These are phyloP conservation scores for Primulina huaijiensis DNA, from an alignment of 257 asterid genomes.

Conservation along the genomic window DNA sequence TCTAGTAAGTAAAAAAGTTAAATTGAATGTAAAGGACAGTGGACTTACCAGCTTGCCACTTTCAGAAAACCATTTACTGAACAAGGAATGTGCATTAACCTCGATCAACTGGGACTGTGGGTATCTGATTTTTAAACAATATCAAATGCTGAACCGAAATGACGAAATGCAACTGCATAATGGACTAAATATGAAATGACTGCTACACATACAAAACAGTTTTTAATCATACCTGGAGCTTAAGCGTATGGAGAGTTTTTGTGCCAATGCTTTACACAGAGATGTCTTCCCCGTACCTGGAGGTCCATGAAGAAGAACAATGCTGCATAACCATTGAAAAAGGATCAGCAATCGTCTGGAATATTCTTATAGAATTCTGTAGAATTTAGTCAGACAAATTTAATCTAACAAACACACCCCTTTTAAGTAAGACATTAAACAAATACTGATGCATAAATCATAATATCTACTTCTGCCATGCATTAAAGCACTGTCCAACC, in stretches of 20 bases:
- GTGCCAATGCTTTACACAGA: constrained; percentile 96
- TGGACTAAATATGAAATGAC: not conserved
- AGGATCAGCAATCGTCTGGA: constrained; percentile 23
- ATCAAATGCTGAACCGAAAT: constrained; percentile 19
- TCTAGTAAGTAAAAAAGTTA: not conserved
- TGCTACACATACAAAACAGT: not conserved
- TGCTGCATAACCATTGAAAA: constrained; percentile 51
- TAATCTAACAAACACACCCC: too few species aligned
- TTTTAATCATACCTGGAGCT: constrained; percentile 56
- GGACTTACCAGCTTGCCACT: constrained; percentile 92
- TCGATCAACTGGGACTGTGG: constrained; percentile 86
- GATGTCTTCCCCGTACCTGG: constrained; percentile 99
- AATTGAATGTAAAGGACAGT: constrained; percentile 18
- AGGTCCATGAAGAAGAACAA: constrained; percentile 96
- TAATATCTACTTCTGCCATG: too few species aligned
- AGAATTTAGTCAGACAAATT: too few species aligned
- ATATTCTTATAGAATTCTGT: constrained; percentile 13
- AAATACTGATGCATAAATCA: too few species aligned
- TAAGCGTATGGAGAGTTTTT: constrained; percentile 85
- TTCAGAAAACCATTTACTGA: constrained; percentile 99
- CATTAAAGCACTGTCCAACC: too few species aligned
- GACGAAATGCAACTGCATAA: constrained; percentile 24
- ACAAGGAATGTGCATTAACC: constrained; percentile 96
- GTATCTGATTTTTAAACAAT: constrained; percentile 49
- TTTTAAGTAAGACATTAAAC: too few species aligned